Evolutionary conservation across 2,329 filamentous ascomycete species (phyloP).

Genomic region (Alternaria sp.): DNA sequence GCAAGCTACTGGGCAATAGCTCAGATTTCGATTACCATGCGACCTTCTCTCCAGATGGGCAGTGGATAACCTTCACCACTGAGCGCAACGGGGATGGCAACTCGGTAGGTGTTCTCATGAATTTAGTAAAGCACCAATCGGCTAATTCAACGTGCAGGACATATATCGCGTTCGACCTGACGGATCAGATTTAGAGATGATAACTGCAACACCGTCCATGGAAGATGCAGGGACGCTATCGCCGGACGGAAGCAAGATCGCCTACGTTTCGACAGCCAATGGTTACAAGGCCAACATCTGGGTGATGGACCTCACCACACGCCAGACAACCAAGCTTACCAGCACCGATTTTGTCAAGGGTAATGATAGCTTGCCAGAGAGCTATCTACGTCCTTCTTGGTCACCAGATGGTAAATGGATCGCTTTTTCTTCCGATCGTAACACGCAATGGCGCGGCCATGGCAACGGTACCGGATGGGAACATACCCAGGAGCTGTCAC

Average conservation of each 20-base stretch:
- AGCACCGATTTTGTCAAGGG: not conserved
- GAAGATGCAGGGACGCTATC: too few species aligned
- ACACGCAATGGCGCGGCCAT: not conserved
- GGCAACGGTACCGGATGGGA: not conserved
- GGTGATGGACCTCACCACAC: not conserved
- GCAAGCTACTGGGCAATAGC: not conserved
- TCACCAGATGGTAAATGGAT: not conserved
- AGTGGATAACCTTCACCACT: not conserved
- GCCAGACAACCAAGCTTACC: not conserved
- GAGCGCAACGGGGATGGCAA: not conserved
- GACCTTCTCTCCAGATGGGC: not conserved
- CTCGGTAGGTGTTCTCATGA: not conserved
- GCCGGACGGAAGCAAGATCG: too few species aligned
- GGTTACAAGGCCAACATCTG: not conserved
- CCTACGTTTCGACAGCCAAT: too few species aligned
- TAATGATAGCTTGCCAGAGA: not conserved
- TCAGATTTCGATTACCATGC: not conserved
- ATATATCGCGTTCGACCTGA: not conserved
- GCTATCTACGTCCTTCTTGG: not conserved
- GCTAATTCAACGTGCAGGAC: not conserved
- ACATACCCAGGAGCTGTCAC: not conserved
- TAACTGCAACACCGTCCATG: too few species aligned
- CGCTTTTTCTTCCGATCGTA: not conserved
- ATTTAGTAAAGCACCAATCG: not conserved
- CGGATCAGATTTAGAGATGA: too few species aligned